A percentile compares a stretch with the other conserved stretches of the same genome.
Conservation (phyloP, 2,329 filamentous ascomycete genomes). For the Clathrospora elynae region DNA sequence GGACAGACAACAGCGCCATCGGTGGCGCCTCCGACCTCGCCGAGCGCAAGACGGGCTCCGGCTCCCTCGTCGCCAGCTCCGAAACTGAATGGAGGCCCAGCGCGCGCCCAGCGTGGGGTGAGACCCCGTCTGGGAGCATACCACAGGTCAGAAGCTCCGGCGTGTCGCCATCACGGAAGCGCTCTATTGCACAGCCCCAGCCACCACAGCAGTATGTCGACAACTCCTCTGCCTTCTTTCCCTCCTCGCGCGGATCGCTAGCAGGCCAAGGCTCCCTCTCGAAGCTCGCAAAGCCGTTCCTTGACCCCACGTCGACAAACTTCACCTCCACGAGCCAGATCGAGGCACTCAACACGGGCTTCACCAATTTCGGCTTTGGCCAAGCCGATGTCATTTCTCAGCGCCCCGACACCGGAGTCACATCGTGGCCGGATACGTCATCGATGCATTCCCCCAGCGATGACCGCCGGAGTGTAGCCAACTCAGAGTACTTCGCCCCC, state of each 20-base stretch:
- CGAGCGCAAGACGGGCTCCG: slow-evolving; percentile 68
- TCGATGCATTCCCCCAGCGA: slow-evolving; percentile 51
- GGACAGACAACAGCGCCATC: slow-evolving; percentile 39
- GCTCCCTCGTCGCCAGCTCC: slow-evolving; percentile 70
- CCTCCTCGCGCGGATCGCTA: slow-evolving; percentile 28
- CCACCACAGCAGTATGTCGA: slow-evolving; percentile 41
- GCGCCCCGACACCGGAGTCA: slow-evolving; percentile 33
- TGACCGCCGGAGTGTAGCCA: slow-evolving; percentile 48
- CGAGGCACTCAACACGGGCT: slow-evolving; percentile 42
- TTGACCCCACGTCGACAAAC: slow-evolving; percentile 41
- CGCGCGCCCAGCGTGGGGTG: slow-evolving; percentile 64
- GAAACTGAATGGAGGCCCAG: slow-evolving; percentile 68
- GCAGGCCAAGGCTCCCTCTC: slow-evolving; percentile 30
- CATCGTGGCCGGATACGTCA: slow-evolving; percentile 43
- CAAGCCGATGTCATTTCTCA: slow-evolving; percentile 38
- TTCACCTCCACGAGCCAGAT: slow-evolving; percentile 38
- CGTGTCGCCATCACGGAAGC: slow-evolving; percentile 46
- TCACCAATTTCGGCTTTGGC: slow-evolving; percentile 41
- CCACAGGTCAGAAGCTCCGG: slow-evolving; percentile 46
- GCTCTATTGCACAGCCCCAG: slow-evolving; percentile 45
- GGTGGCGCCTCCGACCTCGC: slow-evolving; percentile 40
- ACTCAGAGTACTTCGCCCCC: slow-evolving; percentile 53
- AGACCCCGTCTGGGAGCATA: slow-evolving; percentile 40
- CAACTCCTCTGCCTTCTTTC: slow-evolving; percentile 34
- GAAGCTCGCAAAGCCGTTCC: slow-evolving; percentile 38